These are phyloP conservation scores for Naematelia aurantialba DNA, from an alignment of 768 basidiomycete species.

Conservation along the genomic window DNA sequence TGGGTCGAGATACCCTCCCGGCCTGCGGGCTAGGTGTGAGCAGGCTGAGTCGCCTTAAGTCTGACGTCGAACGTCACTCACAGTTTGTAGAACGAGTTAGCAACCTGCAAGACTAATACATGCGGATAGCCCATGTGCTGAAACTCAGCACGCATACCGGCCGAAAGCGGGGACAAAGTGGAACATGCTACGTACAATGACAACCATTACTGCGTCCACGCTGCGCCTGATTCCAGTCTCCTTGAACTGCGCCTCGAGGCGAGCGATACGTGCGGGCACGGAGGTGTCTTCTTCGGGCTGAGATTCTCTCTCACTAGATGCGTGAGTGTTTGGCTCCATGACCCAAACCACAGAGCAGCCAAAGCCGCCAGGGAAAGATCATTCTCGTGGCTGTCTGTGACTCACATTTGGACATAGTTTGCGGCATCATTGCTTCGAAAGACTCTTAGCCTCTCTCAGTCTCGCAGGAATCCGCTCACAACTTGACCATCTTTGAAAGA, in stretches of 20 bases:
- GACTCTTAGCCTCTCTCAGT: background rate
- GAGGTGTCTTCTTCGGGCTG: slow-evolving; percentile 97
- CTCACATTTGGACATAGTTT: background rate
- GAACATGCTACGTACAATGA: slow-evolving; percentile 27
- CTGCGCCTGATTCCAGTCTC: slow-evolving; percentile 93
- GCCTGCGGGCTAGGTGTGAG: slow-evolving; percentile 55
- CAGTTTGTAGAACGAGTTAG: slow-evolving; percentile 99
- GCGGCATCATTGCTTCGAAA: background rate
- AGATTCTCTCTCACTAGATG: slow-evolving; percentile 79
- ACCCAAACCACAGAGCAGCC: no score
- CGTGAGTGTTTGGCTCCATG: slow-evolving; percentile 1
- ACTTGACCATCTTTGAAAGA: background rate
- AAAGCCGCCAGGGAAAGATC: no score
- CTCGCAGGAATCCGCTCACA: background rate
- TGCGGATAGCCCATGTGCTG: slow-evolving; percentile 82
- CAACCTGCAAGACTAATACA: slow-evolving; percentile 96
- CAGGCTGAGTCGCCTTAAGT: no score
- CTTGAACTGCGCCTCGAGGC: slow-evolving; percentile 93
- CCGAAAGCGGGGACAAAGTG: no score
- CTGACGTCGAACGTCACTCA: slow-evolving; percentile 57
- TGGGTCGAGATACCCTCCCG: slow-evolving; percentile 97
- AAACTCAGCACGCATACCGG: background rate
- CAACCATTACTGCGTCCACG: slow-evolving; percentile 60
- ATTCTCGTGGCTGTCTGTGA: background rate
- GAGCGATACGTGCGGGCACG: slow-evolving; percentile 86